Evolutionary conservation across 108 stramenopile species (phyloP).

Genomic region (Nitzschia sp.): DNA sequence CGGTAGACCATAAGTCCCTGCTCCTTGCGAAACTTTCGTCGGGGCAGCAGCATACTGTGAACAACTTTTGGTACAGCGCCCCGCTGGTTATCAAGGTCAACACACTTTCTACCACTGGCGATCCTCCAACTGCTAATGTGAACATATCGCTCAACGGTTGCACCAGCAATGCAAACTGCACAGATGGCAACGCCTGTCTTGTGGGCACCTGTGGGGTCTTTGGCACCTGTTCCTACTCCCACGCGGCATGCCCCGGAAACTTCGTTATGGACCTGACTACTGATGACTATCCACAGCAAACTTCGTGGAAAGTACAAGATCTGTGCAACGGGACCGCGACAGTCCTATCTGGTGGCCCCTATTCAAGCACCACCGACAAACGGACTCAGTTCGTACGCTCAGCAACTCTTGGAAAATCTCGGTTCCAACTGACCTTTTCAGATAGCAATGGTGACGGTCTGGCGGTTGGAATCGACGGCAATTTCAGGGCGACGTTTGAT

Average conservation of each 20-base stretch:
- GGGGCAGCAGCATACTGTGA: constrained; percentile 28
- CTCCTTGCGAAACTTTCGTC: constrained; percentile 38
- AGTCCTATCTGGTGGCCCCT: not conserved
- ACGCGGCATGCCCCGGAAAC: not conserved
- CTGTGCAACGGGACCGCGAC: not conserved
- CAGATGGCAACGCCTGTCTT: too few species aligned
- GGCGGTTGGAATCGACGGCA: not conserved
- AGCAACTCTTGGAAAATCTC: not conserved
- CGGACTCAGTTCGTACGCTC: not conserved
- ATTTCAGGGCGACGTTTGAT: not conserved
- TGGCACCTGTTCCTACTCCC: too few species aligned
- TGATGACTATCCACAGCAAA: not conserved
- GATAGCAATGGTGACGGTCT: constrained; percentile 6
- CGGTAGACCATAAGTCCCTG: constrained; percentile 33
- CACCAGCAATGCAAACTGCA: too few species aligned
- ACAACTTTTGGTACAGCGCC: constrained; percentile 20
- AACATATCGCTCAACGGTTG: not conserved
- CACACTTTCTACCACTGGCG: not conserved
- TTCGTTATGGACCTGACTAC: not conserved
- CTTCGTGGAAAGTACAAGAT: not conserved
- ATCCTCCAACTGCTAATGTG: not conserved
- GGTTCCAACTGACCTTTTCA: not conserved
- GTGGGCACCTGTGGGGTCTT: too few species aligned
- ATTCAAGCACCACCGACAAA: not conserved
- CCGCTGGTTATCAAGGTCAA: constrained; percentile 7